Percentiles rank a stretch among this genome's conserved stretches.
Conservation (phyloP, 495 filamentous ascomycete genomes). For the Cercophora sp. region DNA sequence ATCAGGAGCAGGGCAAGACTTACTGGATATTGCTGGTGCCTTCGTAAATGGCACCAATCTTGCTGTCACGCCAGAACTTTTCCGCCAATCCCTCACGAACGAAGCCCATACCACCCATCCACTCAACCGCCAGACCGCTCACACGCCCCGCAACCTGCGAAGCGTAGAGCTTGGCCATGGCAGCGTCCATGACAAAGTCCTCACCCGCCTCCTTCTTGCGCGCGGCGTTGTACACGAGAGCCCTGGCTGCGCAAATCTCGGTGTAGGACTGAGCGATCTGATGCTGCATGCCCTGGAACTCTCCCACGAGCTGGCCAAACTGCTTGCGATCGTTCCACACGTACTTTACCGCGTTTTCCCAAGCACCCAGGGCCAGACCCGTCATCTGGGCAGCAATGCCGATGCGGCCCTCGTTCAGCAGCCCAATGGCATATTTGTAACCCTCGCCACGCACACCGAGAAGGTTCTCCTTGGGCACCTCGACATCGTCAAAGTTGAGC, state of each 20-base stretch:
- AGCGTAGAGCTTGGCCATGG: slow-evolving; percentile 96
- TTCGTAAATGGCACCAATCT: slow-evolving; percentile 99
- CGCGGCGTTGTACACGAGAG: slow-evolving; percentile 92
- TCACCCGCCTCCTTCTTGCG: slow-evolving; percentile 97
- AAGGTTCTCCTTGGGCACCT: slow-evolving; percentile 79
- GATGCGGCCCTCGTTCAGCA: slow-evolving; percentile 97
- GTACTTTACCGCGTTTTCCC: slow-evolving; percentile 88
- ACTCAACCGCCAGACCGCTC: slow-evolving; percentile 83
- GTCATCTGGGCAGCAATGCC: slow-evolving; percentile 99
- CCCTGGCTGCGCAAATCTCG: slow-evolving; percentile 86
- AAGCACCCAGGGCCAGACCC: slow-evolving; percentile 88
- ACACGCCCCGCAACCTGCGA: slow-evolving; percentile 90
- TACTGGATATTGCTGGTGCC: slow-evolving; percentile 71
- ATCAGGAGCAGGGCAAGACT: slow-evolving; percentile 12
- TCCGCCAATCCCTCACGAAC: slow-evolving; percentile 94
- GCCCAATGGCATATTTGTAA: slow-evolving; percentile 94
- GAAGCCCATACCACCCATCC: slow-evolving; percentile 99
- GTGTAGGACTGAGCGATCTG: slow-evolving; percentile 95
- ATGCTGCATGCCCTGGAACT: slow-evolving; percentile 99
- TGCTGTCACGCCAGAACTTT: slow-evolving; percentile 97
- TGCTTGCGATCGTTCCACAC: slow-evolving; percentile 95
- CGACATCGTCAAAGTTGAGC: slow-evolving; percentile 95
- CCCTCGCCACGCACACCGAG: slow-evolving; percentile 85
- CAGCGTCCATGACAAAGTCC: slow-evolving; percentile 90
- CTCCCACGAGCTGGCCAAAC: slow-evolving; percentile 86